Evolutionary conservation across 1,284 basidiomycete genomes (phyloP).

Genomic region (Cryptococcus hybrid): DNA sequence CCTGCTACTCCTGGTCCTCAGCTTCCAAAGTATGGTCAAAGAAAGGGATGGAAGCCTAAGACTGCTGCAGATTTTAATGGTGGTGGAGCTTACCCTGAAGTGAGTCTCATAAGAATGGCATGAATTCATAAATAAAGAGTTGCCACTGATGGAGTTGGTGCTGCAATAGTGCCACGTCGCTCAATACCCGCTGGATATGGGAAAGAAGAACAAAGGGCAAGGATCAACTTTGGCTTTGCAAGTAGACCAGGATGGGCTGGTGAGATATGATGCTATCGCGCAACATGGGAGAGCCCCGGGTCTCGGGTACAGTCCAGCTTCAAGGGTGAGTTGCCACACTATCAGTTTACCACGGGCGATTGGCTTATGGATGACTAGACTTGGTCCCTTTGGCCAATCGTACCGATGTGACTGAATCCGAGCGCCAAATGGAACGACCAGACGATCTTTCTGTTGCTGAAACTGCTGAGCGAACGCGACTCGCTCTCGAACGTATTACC

Average conservation of each 20-base stretch:
- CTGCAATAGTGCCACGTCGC: slow-evolving; percentile 76
- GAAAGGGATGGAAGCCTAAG: slow-evolving; percentile 82
- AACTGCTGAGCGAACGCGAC: slow-evolving; percentile 85
- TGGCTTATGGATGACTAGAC: slow-evolving; percentile 55
- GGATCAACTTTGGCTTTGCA: slow-evolving; percentile 94
- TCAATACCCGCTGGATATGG: slow-evolving; percentile 95
- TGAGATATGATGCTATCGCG: slow-evolving; percentile 95
- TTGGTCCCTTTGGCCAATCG: slow-evolving; percentile 89
- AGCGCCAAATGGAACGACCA: slow-evolving; percentile 80
- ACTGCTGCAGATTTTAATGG: slow-evolving; percentile 82
- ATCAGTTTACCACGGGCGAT: neutral
- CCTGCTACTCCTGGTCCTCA: slow-evolving; percentile 16
- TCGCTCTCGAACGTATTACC: slow-evolving; percentile 89
- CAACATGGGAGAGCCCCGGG: slow-evolving; percentile 86
- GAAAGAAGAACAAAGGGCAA: slow-evolving; percentile 80
- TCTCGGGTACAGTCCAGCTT: slow-evolving; percentile 90
- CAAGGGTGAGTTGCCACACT: slow-evolving; percentile 56
- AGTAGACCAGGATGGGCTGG: slow-evolving; percentile 93
- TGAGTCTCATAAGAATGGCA: slow-evolving; percentile 15
- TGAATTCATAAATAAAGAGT: neutral
- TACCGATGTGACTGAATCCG: slow-evolving; percentile 76
- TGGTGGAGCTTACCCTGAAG: slow-evolving; percentile 92
- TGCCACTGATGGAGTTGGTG: slow-evolving; percentile 3
- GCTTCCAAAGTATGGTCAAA: slow-evolving; percentile 66
- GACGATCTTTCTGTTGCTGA: slow-evolving; percentile 84